Percentiles rank a stretch among this genome's conserved stretches.
Conservation (phyloP, 192 early-diverging fungal species). For the Phlyctochytrium bullatum region DNA sequence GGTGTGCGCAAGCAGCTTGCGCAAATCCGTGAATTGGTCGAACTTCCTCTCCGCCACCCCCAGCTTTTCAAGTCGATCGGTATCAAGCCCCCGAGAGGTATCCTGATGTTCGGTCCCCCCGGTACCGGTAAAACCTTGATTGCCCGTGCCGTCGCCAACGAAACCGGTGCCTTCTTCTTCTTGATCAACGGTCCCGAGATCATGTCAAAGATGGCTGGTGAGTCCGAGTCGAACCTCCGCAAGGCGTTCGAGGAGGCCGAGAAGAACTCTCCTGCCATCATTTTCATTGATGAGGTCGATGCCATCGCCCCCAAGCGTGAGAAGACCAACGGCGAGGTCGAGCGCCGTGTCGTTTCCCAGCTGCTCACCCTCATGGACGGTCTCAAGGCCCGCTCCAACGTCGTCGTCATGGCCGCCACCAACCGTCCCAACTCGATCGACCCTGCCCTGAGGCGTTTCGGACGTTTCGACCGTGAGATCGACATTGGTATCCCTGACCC, state of each 20-base stretch:
- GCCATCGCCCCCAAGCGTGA: constrained; percentile 99
- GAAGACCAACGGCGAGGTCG: constrained; percentile 98
- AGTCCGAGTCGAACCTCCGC: constrained; percentile 94
- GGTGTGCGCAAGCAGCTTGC: constrained; percentile 98
- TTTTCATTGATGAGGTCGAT: constrained; percentile 99
- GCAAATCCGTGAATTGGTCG: constrained; percentile 98
- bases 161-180: constrained; percentile 99
- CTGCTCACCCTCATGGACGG: constrained; percentile 98
- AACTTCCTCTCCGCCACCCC: constrained; percentile 95
- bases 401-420: constrained; percentile 98
- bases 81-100: constrained; percentile 96
- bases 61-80: constrained; percentile 99
- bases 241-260: constrained; percentile 99
- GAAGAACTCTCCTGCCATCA: constrained; percentile 95
- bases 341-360: constrained; percentile 97
- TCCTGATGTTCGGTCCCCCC: constrained; percentile 97
- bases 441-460: constrained; percentile 96
- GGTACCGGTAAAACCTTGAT: constrained; percentile 99
- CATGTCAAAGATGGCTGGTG: constrained; percentile 99
- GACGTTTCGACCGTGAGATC: constrained; percentile 98
- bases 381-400: constrained; percentile 92
- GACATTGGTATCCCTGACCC: constrained; percentile 99
- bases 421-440: constrained; percentile 99
- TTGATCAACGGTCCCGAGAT: constrained; percentile 99
- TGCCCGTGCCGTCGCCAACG: constrained; percentile 98